Base-by-base conservation (phyloP, 2,329 filamentous ascomycete species). In the Acephala macrosclerotiorum region DNA sequence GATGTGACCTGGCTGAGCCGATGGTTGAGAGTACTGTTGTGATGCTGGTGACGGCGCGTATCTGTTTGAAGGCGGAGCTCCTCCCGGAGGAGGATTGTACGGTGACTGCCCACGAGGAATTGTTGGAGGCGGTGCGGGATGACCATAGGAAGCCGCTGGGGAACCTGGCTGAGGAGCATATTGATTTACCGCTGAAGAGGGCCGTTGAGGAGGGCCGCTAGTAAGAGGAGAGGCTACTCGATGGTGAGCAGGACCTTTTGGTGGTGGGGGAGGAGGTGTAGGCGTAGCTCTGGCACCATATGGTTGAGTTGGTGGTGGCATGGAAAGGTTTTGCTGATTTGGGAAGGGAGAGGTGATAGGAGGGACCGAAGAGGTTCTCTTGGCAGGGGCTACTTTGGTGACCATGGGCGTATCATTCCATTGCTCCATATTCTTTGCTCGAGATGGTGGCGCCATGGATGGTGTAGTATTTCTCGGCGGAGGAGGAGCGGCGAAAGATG, bases 341-440 rank as follows among this genome's bases (percentile, higher is more conserved):
- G 88, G 85, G 82, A 96, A 97, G 9, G 93, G 92, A 20, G 91
- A 88, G n/a, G 84, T 87, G 59, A 94, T 88, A 2, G 91, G 83
- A 60, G 88, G 86, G 51, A 80, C 75, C 36, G 76, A 75, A 22
- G 88, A 82, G 0, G 95, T 97, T 75, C 90, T 88, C 71, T 94
- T 89, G 25, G 90, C 71, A 16, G 87, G 85, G n/a, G 91, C 85
- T 62, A 86, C 82, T 81, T 95, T 93, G 55, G 87, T 85, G 55
- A 98, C 91, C 74, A 97, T 86, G 1, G 96, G 96, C 60, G 96
- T 91, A 78, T 99, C 96, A 73, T 99, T 99, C 96, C 96, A 99
- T 72, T 92, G 91, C 33, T 90, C 87, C 69, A 90, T 89, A 69
- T 91, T 90, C 75, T 89, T 90, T 64, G 87, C 83, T 74, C 88